A percentile compares a stretch with the other conserved stretches of the same genome.
phyloP scores from a whole-genome alignment of 495 filamentous ascomycete genomes.

The Penicillium cinerascens region DNA sequence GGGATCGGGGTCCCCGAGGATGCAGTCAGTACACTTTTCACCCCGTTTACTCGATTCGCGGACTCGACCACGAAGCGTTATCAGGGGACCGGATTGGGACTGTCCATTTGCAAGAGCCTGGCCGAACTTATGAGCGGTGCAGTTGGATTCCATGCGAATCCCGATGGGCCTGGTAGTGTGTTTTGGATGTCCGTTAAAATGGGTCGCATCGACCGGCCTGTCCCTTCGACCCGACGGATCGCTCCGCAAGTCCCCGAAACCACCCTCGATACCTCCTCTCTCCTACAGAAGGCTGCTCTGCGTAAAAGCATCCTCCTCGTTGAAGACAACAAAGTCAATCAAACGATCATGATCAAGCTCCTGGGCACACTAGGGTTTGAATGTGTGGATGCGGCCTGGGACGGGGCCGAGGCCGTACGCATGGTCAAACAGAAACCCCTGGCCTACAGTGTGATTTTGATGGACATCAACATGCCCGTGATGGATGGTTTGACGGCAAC shows the following conservation, averaged over 20 bases:
- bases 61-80: constrained; percentile 70
- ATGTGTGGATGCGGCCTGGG: constrained; percentile 49
- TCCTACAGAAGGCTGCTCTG: constrained; percentile 32
- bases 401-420: constrained; percentile 56
- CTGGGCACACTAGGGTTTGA: constrained; percentile 52
- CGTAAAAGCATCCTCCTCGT: constrained; percentile 52
- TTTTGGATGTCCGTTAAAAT: constrained; percentile 59
- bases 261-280: constrained; percentile 9
- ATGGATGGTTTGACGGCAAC: constrained; percentile 67
- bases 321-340: constrained; percentile 62
- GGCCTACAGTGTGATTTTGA: constrained; percentile 53
- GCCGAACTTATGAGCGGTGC: constrained; percentile 79
- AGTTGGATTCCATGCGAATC: constrained; percentile 59
- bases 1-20: constrained; percentile 83
- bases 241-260: background rate
- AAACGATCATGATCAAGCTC: constrained; percentile 59
- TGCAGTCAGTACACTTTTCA: constrained; percentile 69
- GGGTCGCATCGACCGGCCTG: constrained; percentile 30
- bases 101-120: constrained; percentile 78
- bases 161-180: constrained; percentile 48
- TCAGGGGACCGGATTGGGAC: constrained; percentile 76
- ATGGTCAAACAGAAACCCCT: constrained; percentile 48
- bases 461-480: constrained; percentile 71
- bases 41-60: constrained; percentile 83
- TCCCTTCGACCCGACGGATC: background rate